phyloP scores from a whole-genome alignment of 1,139 yeast genomes.

The Pichia sp. region DNA sequence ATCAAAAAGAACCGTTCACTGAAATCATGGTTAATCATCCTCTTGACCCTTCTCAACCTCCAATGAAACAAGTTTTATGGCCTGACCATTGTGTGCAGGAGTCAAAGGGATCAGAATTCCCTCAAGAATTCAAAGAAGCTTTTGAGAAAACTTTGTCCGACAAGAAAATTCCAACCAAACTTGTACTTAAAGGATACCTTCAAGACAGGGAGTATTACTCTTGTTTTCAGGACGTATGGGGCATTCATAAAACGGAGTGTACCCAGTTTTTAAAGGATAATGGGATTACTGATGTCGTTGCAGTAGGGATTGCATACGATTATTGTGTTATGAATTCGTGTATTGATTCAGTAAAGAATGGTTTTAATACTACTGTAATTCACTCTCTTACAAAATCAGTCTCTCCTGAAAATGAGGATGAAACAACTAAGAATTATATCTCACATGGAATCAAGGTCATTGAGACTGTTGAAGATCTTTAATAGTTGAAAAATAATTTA shows the following conservation, averaged over 20 bases:
- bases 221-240: slow-evolving; percentile 81
- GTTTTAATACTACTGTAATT: slow-evolving; percentile 58
- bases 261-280: slow-evolving; percentile 37
- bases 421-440: slow-evolving; percentile 19
- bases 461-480: not conserved
- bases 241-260: slow-evolving; percentile 61
- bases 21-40: slow-evolving; percentile 49
- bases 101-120: slow-evolving; percentile 59
- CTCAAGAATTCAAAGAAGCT: slow-evolving; percentile 35
- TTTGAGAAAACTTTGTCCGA: slow-evolving; percentile 24
- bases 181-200: slow-evolving; percentile 64
- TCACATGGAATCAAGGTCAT: slow-evolving; percentile 19
- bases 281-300: slow-evolving; percentile 51
- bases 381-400: slow-evolving; percentile 47
- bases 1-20: slow-evolving; percentile 46
- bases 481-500: too few species aligned
- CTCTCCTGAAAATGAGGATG: slow-evolving; percentile 27
- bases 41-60: slow-evolving; percentile 25
- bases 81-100: slow-evolving; percentile 85
- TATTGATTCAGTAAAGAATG: slow-evolving; percentile 52
- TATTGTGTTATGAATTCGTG: slow-evolving; percentile 78
- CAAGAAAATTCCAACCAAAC: slow-evolving; percentile 30
- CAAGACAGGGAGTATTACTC: slow-evolving; percentile 79
- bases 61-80: slow-evolving; percentile 57
- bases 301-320: slow-evolving; percentile 83